Base-by-base conservation (phyloP, 176 grass and related monocot species). In the Areca catechu region DNA sequence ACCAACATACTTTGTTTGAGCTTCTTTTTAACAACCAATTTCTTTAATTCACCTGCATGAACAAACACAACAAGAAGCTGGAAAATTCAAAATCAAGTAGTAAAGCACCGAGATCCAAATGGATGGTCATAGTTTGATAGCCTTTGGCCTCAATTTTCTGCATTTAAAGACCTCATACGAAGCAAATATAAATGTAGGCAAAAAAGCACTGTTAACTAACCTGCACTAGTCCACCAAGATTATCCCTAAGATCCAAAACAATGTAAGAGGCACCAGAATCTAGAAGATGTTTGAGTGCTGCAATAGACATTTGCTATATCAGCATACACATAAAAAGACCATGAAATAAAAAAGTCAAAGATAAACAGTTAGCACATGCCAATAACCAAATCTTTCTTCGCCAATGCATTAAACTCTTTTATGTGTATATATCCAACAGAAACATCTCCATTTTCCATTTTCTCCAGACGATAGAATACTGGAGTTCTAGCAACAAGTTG, bases 301-400 rank as follows among this genome's bases (percentile, higher is more conserved):
- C 71, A 91, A 51, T 16, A 81, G 56, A 64, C 16, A 67, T 12
- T 43, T 1, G 5, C 34, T 43, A 43, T 43, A 43, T 43, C 34
- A 43, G 34, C 7, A 43, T 43, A 43, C 34, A 43, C 3, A 5
- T 63, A 56, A 47, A 47, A 66, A 29, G 67, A 24, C 2, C 4
- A 16, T 57, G 5, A 19, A 52, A 59, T 15, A 9, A 48, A 58
- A 54, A 30, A 34, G 27, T 20, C 28, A 65, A 43, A 15, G 18
- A 56, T 61, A 18, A 48, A 77, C 61, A 68, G 48, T 70, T 58
- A 70, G 74, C 62, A 76, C 61, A 69, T 71, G 91, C 87, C 93
- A 71, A 75, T 97, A 70, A 97, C 87, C 80, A 97, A 80, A 85
- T 97, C 93, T 90, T 91, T 97, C 72, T 97, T 91, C 50, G 83